phyloP scores from a whole-genome alignment of 139 green algal genomes.

The Trebouxia sp. region DNA sequence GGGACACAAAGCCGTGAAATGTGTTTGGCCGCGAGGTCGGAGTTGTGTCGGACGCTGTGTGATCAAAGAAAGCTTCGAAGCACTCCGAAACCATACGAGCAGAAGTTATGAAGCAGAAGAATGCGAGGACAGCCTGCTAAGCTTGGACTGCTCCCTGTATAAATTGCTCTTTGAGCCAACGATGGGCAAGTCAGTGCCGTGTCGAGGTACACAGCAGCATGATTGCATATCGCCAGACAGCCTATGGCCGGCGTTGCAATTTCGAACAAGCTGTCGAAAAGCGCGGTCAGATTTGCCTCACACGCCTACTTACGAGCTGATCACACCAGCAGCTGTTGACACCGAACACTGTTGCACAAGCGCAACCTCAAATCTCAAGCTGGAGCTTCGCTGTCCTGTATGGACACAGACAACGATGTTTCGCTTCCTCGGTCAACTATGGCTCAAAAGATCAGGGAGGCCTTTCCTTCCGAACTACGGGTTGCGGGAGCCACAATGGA shows the following conservation, averaged over 20 bases:
- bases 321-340: no score
- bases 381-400: background rate
- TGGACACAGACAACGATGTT: constrained; percentile 14
- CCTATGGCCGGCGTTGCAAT: no score
- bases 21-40: no score
- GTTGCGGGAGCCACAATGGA: constrained; percentile 13
- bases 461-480: constrained; percentile 4
- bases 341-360: no score
- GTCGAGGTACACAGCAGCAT: background rate
- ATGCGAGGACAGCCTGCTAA: background rate
- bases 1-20: no score
- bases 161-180: constrained; percentile 18
- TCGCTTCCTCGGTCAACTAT: constrained; percentile 1
- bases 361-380: background rate
- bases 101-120: background rate
- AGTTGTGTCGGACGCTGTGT: no score
- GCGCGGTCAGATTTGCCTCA: no score
- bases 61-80: no score
- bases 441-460: constrained; percentile 21
- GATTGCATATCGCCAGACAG: background rate
- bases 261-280: no score
- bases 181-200: background rate
- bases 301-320: no score
- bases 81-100: background rate
- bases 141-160: background rate